phyloP scores from a whole-genome alignment of 202 grass and related monocot genomes.

The Dendrocalamus latiflorus region DNA sequence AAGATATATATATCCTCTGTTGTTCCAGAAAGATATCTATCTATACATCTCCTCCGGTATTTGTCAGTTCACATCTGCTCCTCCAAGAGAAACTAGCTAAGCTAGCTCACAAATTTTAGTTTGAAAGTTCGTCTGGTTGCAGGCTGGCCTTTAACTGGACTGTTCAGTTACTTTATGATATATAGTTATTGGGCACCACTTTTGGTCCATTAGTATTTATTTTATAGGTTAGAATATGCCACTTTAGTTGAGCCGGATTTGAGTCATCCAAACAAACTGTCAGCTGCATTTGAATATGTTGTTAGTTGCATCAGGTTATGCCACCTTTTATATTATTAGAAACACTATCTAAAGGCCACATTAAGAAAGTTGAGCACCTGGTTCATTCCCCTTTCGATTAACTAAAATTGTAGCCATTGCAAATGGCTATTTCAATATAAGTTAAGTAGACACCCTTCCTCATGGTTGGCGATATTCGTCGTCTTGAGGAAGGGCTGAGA shows the following conservation, averaged over 20 bases:
- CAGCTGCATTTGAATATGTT: conserved; percentile 20
- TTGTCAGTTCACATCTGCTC: not conserved
- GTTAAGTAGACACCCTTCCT: not conserved
- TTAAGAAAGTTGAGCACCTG: conserved; percentile 42
- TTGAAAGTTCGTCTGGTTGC: not conserved
- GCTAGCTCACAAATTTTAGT: not conserved
- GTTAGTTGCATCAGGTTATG: conserved; percentile 39
- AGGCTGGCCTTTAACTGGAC: not conserved
- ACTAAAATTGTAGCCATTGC: not conserved
- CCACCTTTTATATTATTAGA: conserved; percentile 25
- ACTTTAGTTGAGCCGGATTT: not conserved
- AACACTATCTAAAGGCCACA: conserved; percentile 32
- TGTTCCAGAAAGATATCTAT: not conserved
- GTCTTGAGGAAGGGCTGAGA: not conserved
- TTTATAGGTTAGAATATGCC: not conserved
- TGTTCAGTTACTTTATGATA: not conserved
- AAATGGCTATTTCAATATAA: not conserved
- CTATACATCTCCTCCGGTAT: not conserved
- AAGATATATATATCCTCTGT: not conserved
- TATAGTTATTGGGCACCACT: not conserved
- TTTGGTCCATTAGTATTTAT: conserved; percentile 5
- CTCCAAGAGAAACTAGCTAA: not conserved
- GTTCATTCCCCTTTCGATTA: conserved; percentile 23
- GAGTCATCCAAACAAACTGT: conserved; percentile 15
- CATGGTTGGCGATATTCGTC: not conserved